Evolutionary conservation across 1,284 basidiomycete genomes (phyloP).

Genomic region (Leccinum colubrinum): DNA sequence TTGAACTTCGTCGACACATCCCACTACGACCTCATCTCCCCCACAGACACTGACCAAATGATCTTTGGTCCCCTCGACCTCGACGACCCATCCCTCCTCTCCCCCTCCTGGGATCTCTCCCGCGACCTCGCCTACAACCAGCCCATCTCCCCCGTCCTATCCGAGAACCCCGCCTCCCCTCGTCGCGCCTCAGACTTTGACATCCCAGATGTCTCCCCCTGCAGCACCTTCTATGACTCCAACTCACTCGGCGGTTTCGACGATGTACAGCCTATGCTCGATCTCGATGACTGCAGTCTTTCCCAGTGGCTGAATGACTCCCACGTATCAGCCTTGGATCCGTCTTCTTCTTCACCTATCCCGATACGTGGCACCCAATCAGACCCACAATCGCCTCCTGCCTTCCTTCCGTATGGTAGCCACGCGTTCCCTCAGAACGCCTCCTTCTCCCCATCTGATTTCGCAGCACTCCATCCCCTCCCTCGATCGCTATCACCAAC

Average conservation of each 20-base stretch:
- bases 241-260: constrained; percentile 29
- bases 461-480: constrained; percentile 55
- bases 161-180: constrained; percentile 30
- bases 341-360: constrained; percentile 57
- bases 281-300: constrained; percentile 46
- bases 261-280: constrained; percentile 31
- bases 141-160: constrained; percentile 34
- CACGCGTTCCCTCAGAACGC: constrained; percentile 46
- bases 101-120: constrained; percentile 46
- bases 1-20: constrained; percentile 43
- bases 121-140: constrained; percentile 37
- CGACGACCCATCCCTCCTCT: constrained; percentile 45
- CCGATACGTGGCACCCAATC: constrained; percentile 51
- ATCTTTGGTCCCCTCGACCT: constrained; percentile 64
- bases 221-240: constrained; percentile 31
- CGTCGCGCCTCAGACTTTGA: constrained; percentile 34
- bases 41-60: constrained; percentile 47
- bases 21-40: constrained; percentile 37
- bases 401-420: constrained; percentile 41
- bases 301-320: constrained; percentile 61
- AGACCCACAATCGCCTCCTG: constrained; percentile 38
- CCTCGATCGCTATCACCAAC: constrained; percentile 56
- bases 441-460: constrained; percentile 56
- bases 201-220: constrained; percentile 33
- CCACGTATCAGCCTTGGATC: constrained; percentile 39